Evolutionary conservation across 306 rosid species (phyloP).

Genomic region (Amphicarpaea edgeworthii): DNA sequence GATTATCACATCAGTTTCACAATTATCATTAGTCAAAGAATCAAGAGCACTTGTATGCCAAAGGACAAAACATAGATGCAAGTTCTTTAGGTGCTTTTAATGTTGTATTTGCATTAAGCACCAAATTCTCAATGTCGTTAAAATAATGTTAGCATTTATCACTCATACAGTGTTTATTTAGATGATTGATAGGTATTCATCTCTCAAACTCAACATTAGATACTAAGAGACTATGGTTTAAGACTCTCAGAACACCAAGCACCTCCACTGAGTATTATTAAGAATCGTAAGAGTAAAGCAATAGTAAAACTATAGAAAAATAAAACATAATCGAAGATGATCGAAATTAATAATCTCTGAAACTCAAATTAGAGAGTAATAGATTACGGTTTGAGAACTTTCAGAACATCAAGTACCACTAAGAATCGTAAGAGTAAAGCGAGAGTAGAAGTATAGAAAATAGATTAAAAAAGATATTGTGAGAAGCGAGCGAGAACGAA

Average conservation of each 20-base stretch:
- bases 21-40: background rate
- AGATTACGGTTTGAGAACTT: background rate
- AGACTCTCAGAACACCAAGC: conserved; percentile 15
- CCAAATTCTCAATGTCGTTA: background rate
- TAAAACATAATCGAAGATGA: background rate
- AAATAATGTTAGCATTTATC: conserved; percentile 7
- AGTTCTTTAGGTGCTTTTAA: background rate
- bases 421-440: conserved; percentile 11
- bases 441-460: background rate
- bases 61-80: background rate
- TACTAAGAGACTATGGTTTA: background rate
- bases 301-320: background rate
- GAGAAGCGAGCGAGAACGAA: conserved; percentile 27
- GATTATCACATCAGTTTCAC: conserved; percentile 11
- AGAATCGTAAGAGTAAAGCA: conserved; percentile 11
- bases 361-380: conserved; percentile 9
- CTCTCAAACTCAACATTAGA: conserved; percentile 18
- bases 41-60: conserved; percentile 15
- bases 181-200: background rate
- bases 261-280: background rate
- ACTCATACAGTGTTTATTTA: background rate
- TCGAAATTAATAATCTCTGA: background rate
- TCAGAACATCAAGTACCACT: conserved; percentile 19
- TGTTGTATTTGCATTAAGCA: background rate
- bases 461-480: background rate